A percentile compares a stretch with the other conserved stretches of the same genome.
Evolutionary conservation across 306 rosid species (phyloP).

Genomic region (Fragaria nilgerrensis): DNA sequence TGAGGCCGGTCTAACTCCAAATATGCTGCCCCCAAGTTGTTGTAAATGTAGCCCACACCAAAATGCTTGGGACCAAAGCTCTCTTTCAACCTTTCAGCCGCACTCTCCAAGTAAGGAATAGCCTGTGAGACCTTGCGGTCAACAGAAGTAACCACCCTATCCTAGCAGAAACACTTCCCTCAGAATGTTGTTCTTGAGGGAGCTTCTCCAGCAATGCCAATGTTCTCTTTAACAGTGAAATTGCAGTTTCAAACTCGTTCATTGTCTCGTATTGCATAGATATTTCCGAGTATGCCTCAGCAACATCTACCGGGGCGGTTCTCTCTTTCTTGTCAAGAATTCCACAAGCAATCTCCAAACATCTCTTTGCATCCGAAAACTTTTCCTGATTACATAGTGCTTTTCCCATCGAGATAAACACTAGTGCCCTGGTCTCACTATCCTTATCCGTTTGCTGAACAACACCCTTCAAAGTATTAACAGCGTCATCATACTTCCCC

Average conservation of each 20-base stretch:
- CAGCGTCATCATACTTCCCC: slow-evolving; percentile 76
- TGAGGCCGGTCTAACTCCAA: slow-evolving; percentile 89
- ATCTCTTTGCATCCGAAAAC: slow-evolving; percentile 56
- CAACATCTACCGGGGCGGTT: slow-evolving; percentile 59
- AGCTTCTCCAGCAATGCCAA: slow-evolving; percentile 73
- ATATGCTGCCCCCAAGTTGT: slow-evolving; percentile 93
- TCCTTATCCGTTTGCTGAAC: slow-evolving; percentile 61
- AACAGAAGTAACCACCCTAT: slow-evolving; percentile 85
- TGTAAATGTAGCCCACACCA: slow-evolving; percentile 92
- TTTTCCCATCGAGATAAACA: slow-evolving; percentile 82
- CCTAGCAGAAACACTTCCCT: slow-evolving; percentile 86
- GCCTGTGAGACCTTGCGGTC: slow-evolving; percentile 85
- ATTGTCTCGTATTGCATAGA: slow-evolving; percentile 86
- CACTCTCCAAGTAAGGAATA: slow-evolving; percentile 83
- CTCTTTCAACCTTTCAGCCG: slow-evolving; percentile 81
- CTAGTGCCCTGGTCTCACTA: slow-evolving; percentile 73
- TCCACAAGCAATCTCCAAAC: slow-evolving; percentile 77
- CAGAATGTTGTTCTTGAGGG: slow-evolving; percentile 90
- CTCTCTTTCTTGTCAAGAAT: slow-evolving; percentile 74
- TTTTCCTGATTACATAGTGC: slow-evolving; percentile 77
- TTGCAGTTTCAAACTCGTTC: slow-evolving; percentile 88
- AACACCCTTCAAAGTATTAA: slow-evolving; percentile 60
- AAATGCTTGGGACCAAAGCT: slow-evolving; percentile 95
- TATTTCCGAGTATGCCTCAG: slow-evolving; percentile 85
- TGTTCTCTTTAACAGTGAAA: slow-evolving; percentile 72